Evolutionary conservation across 805 yeast species (phyloP), one percentile per base, ranked within the genome.

Genomic region (Zygotorulaspora florentina): DNA sequence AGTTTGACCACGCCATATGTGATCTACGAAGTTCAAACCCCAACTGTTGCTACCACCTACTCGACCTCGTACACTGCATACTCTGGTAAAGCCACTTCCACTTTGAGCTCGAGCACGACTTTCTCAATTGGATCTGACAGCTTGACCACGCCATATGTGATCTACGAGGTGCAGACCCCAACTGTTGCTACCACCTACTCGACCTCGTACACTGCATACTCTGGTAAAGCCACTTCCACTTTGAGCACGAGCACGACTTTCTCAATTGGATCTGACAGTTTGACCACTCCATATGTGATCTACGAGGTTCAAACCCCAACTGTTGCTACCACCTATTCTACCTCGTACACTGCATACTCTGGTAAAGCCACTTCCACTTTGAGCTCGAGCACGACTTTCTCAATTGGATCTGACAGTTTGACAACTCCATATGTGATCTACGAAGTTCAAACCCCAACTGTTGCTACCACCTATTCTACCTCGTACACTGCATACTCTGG

Each of bases 1-100:
- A 28, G 46, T 10, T n/a, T n/a, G 15, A 37, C 50, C 2, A 48
- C 52, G 9, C 46, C 52, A 12, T 48, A 46, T 30, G 40, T 47
- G 10, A 42, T 50, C 29, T 36, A 30, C 37, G 42, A 46, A 12
- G 56, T 52, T 9, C 45, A 50, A 12, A 47, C 56, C 26, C 40
- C 48, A 2, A 40, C 49, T 31, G 30, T 35, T 8, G 8, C 40
- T 8, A 16, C 43, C 20, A 35, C 25, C 26, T n/a, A 16, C 26
- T 5, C 15, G 11, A 41, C 44, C 2, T 27, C 37, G 6, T 41
- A 26, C 39, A 47, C 51, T n/a, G 41, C 17, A 7, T 38, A 38
- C 31, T 2, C 5, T n/a, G 41, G 41, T 15, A 41, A 16, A 2
- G 17, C 12, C 20, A 41, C 44, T 3, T 23, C 23, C 5, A 41